A percentile compares a stretch with the other conserved stretches of the same genome.
These are phyloP conservation scores for Monilinia vaccinii-corymbosi DNA, from an alignment of 2,329 filamentous ascomycete species.

Conservation along the genomic window DNA sequence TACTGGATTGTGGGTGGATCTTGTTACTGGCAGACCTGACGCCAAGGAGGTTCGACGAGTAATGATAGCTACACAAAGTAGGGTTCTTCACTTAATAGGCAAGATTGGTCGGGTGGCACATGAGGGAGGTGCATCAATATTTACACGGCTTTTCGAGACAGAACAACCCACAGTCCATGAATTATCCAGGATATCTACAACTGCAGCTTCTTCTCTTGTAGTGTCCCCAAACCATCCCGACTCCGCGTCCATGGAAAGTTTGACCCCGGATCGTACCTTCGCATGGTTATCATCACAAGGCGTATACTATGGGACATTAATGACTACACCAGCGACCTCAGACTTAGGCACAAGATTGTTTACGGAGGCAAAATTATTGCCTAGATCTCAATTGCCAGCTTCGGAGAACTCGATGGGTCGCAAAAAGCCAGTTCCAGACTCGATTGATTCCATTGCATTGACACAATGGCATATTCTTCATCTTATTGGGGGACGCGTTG, in stretches of 20 bases:
- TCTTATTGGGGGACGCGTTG: conserved; percentile 71
- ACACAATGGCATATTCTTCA: conserved; percentile 91
- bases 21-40: conserved; percentile 45
- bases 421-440: conserved; percentile 57
- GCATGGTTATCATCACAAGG: conserved; percentile 88
- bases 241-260: conserved; percentile 43
- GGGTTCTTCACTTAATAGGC: conserved; percentile 73
- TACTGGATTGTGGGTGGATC: conserved; percentile 78
- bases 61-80: conserved; percentile 68
- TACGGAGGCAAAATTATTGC: conserved; percentile 67
- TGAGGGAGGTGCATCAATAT: conserved; percentile 78
- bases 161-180: conserved; percentile 75
- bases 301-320: conserved; percentile 75
- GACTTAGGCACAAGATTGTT: conserved; percentile 69
- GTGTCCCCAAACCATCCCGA: conserved; percentile 68
- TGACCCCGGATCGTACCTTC: conserved; percentile 61
- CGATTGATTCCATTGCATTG: conserved; percentile 70
- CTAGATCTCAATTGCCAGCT: conserved; percentile 62
- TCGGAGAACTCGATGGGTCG: conserved; percentile 56
- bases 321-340: conserved; percentile 48
- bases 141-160: conserved; percentile 77
- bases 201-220: conserved; percentile 57
- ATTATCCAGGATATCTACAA: conserved; percentile 48
- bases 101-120: conserved; percentile 61
- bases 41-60: conserved; percentile 62